Percentiles rank a stretch among this genome's conserved stretches.
Conservation (phyloP, 2,329 filamentous ascomycete species). For the Phaeosphaeria sp. region DNA sequence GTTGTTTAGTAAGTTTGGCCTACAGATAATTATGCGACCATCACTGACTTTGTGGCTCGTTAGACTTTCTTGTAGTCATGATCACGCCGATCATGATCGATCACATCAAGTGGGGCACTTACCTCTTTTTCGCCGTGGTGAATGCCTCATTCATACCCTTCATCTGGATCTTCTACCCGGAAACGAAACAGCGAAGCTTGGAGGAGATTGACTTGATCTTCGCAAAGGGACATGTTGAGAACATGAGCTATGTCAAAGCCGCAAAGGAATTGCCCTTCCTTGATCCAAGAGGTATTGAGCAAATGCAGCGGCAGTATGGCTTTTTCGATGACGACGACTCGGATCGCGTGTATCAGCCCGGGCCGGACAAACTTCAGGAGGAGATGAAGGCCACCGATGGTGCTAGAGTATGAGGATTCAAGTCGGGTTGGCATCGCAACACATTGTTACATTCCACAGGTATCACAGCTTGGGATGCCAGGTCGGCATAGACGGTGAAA, state of each 20-base stretch:
- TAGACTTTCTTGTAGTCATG: slow-evolving; percentile 49
- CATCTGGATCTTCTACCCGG: slow-evolving; percentile 62
- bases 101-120: slow-evolving; percentile 46
- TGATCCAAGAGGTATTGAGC: slow-evolving; percentile 59
- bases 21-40: too few relatives aligned
- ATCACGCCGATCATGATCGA: slow-evolving; percentile 52
- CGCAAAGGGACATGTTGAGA: slow-evolving; percentile 54
- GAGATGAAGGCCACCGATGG: slow-evolving; percentile 1
- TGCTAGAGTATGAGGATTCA: not conserved
- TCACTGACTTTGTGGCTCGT: too few relatives aligned
- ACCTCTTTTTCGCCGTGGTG: slow-evolving; percentile 57
- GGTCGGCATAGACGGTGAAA: too few relatives aligned
- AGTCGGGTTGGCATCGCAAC: too few relatives aligned
- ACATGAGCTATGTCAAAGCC: slow-evolving; percentile 66
- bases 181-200: slow-evolving; percentile 56
- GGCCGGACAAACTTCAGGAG: not conserved
- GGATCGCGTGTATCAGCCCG: slow-evolving; percentile 6
- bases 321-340: slow-evolving; percentile 36
- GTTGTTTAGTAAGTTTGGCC: slow-evolving; percentile 49
- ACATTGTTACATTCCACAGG: too few relatives aligned
- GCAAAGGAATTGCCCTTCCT: slow-evolving; percentile 64
- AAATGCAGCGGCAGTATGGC: slow-evolving; percentile 50
- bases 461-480: too few relatives aligned
- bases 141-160: slow-evolving; percentile 58
- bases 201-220: slow-evolving; percentile 61